Percentiles rank a stretch among this genome's conserved stretches.
Evolutionary conservation across 2,329 filamentous ascomycete species (phyloP).

Genomic region (Paecilomyces variotii): DNA sequence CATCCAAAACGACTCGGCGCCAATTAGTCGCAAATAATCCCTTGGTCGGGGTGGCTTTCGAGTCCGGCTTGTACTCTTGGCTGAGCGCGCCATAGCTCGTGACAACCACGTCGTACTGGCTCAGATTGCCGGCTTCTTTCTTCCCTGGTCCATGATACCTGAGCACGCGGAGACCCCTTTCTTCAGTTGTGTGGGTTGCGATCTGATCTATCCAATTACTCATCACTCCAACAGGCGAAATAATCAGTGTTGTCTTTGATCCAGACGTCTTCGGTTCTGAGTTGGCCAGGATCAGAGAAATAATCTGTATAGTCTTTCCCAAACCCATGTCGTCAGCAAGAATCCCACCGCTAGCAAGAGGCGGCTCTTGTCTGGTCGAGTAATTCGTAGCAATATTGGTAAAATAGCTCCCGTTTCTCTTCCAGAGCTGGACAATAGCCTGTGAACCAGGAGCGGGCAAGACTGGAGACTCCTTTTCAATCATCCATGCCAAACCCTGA

Average conservation of each 20-base stretch:
- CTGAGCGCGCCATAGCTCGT: conserved; percentile 75
- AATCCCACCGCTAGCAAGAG: conserved; percentile 70
- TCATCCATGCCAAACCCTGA: conserved; percentile 74
- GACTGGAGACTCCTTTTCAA: conserved; percentile 62
- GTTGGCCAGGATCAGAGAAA: conserved; percentile 65
- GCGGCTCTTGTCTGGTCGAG: conserved; percentile 49
- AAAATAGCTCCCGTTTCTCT: conserved; percentile 45
- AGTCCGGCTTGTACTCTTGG: conserved; percentile 51
- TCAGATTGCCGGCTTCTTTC: conserved; percentile 53
- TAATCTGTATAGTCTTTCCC: conserved; percentile 80
- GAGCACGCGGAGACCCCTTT: conserved; percentile 58
- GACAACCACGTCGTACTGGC: conserved; percentile 66
- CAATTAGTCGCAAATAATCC: conserved; percentile 60
- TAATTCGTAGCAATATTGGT: conserved; percentile 67
- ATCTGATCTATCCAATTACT: conserved; percentile 85
- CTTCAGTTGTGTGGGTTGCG: conserved; percentile 57
- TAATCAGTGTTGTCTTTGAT: conserved; percentile 62
- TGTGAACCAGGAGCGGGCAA: conserved; percentile 52
- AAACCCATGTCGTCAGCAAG: conserved; percentile 90
- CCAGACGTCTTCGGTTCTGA: conserved; percentile 34
- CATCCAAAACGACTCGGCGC: conserved; percentile 73
- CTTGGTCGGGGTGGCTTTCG: conserved; percentile 37
- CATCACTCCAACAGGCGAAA: conserved; percentile 79
- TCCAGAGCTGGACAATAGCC: conserved; percentile 72
- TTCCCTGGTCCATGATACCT: conserved; percentile 63